Base-by-base conservation (phyloP, 2,329 filamentous ascomycete genomes). In the Cladophialophora psammophila region DNA sequence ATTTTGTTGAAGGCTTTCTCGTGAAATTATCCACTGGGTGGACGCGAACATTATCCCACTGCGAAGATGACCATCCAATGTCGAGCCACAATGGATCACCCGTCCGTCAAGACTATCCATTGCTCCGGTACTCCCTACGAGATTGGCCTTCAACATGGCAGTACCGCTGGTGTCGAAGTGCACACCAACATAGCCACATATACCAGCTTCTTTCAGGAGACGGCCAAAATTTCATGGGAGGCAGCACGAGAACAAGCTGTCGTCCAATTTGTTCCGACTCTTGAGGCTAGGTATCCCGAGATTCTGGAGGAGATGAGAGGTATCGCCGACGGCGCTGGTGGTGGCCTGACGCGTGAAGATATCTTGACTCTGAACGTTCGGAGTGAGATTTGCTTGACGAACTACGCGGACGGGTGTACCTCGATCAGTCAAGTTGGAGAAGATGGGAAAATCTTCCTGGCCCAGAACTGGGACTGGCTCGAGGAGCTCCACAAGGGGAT, bases 381-480 rank as follows among this genome's bases (percentile, higher is more conserved):
- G 6, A 88, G 85, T 0, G 86, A 88, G 73, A 86, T 88, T n/a
- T 56, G 52, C 15, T 48, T 67, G 60, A 67, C 65, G 5, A 64
- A 67, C 31, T 64, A 59, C 60, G 50, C 52, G 26, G 86, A 88
- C 72, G 86, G 86, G 10, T 88, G 86, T 69, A 87, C 86, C 2
- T 79, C 83, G 31, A 71, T 88, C 5, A 86, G 83, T 83, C 78
- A 79, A 52, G 40, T 31, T 13, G 26, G 35, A 7, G 83, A 78
- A 3, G 67, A 60, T 0, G 70, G 73, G 1, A 62, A 71, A 10
- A 68, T 76, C 7, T 81, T 81, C 60, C 72, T 86, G 7, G 83
- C 80, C 3, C 85, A 87, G 75, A 87, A 87, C 58, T 87, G 85
- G 85, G 84, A 87, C 68, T 85, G 83, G 83, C 78, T 81, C 75